phyloP scores from a whole-genome alignment of 2,329 filamentous ascomycete species.

The Esteya vermicola region DNA sequence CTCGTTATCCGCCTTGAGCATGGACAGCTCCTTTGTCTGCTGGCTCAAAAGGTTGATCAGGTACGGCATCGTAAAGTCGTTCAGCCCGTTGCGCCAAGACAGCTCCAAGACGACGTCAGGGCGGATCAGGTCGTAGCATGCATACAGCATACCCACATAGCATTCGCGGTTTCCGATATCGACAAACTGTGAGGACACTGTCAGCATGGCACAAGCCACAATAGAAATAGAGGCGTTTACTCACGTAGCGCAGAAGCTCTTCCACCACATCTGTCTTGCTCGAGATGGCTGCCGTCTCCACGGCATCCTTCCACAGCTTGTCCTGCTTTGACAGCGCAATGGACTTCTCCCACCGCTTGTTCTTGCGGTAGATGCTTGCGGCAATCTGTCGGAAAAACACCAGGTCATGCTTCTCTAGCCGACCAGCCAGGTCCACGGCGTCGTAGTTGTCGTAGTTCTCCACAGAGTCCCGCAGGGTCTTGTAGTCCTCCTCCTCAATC shows the following conservation, averaged over 20 bases:
- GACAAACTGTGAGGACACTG: constrained; percentile 55
- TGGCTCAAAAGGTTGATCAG: constrained; percentile 97
- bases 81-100: constrained; percentile 88
- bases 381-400: constrained; percentile 99
- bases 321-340: constrained; percentile 97
- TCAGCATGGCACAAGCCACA: not conserved
- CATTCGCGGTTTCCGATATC: constrained; percentile 98
- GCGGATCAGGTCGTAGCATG: constrained; percentile 93
- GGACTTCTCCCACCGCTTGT: constrained; percentile 99
- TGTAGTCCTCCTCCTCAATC: constrained; percentile 98
- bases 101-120: constrained; percentile 89
- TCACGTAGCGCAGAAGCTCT: constrained; percentile 90
- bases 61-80: constrained; percentile 98
- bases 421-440: constrained; percentile 77
- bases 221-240: too few relatives aligned
- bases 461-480: constrained; percentile 92
- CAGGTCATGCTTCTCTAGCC: constrained; percentile 91
- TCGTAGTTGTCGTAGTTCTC: constrained; percentile 99
- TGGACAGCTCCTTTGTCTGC: constrained; percentile 72
- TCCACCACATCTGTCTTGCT: constrained; percentile 85
- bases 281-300: constrained; percentile 91
- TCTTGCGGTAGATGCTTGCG: constrained; percentile 97
- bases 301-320: constrained; percentile 98
- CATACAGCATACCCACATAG: constrained; percentile 99
- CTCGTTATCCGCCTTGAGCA: constrained; percentile 90